phyloP scores from a whole-genome alignment of 2,329 filamentous ascomycete genomes.

The Monosporascus cannonballus region DNA sequence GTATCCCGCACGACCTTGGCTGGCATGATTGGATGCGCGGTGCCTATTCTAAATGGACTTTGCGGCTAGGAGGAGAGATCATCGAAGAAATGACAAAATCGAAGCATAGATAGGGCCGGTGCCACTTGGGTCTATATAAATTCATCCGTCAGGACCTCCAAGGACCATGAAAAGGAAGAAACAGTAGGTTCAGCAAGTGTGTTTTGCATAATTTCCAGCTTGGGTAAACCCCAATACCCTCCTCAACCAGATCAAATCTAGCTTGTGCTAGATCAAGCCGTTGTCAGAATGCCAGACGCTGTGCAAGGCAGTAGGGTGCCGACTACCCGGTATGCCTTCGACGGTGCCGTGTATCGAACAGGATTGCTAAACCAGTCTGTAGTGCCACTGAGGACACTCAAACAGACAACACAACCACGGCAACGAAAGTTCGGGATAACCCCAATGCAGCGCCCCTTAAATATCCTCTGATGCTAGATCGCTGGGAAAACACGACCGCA shows the following conservation, averaged over 20 bases:
- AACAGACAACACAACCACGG: neutral
- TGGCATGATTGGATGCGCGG: neutral
- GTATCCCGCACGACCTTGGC: neutral
- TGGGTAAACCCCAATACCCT: neutral
- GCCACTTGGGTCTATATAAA: neutral
- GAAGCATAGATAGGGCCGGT: neutral
- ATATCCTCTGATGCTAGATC: slow-evolving; percentile 16
- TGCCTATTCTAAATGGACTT: neutral
- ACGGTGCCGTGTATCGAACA: neutral
- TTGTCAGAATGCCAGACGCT: neutral
- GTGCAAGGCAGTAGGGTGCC: neutral
- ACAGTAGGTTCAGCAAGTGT: neutral
- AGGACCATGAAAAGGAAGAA: neutral
- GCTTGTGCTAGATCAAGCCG: neutral
- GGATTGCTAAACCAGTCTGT: neutral
- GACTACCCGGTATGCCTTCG: neutral
- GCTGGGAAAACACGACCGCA: slow-evolving; percentile 19
- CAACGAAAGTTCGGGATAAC: neutral
- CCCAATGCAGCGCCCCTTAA: neutral
- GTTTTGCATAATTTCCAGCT: neutral
- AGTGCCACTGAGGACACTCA: neutral
- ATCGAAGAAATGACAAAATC: neutral
- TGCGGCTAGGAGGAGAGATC: neutral
- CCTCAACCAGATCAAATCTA: neutral
- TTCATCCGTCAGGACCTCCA: neutral